Base-by-base conservation (phyloP, 495 filamentous ascomycete species). In the Hyaloscypha hepaticicola region DNA sequence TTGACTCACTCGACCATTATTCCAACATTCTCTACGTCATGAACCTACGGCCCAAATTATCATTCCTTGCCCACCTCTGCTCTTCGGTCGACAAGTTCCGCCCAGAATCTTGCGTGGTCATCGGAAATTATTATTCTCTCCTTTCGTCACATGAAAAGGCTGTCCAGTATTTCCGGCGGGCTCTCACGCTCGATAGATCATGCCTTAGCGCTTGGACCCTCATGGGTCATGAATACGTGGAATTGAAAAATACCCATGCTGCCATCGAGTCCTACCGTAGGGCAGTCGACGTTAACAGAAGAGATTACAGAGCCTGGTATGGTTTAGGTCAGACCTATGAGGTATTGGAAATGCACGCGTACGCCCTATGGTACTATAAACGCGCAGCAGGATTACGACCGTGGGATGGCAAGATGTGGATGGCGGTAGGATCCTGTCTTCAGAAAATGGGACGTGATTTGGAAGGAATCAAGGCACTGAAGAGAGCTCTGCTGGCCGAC, bases 201-300 rank as follows among this genome's bases (percentile, higher is more conserved):
- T 99, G 94, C 68, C 80, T 96, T 31, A 94, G 91, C 5, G 96
- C 96, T 16, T 99, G 96, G 96, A 99, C 93, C 1, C 81, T 99
- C 0, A 99, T 99, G 96, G 96, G 96, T 9, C 96, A 98, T 73
- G 96, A 99, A 73, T 99, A 97, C 74, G 91, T 98, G 34, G 96
- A 99, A 74, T 88, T 99, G 79, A 99, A 98, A 71, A 99, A 99
- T 71, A 99, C 96, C 0, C 96, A 99, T 70, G 93, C 96, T 0
- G 96, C 96, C 19, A 98, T 99, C 66, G 96, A 99, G 74, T 93
- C 90, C 11, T 99, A 99, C 71, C 88, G 96, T 5, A 88, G 96
- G 19, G 96, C 96, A 1, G 96, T 99, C 5, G 96, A 98, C 69
- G 89, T 94, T 72, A 98, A 99, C 73, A 88, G 95, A 50, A 90